These are phyloP conservation scores for Pythium dissimile DNA, from an alignment of 352 stramenopile species.

Conservation along the genomic window DNA sequence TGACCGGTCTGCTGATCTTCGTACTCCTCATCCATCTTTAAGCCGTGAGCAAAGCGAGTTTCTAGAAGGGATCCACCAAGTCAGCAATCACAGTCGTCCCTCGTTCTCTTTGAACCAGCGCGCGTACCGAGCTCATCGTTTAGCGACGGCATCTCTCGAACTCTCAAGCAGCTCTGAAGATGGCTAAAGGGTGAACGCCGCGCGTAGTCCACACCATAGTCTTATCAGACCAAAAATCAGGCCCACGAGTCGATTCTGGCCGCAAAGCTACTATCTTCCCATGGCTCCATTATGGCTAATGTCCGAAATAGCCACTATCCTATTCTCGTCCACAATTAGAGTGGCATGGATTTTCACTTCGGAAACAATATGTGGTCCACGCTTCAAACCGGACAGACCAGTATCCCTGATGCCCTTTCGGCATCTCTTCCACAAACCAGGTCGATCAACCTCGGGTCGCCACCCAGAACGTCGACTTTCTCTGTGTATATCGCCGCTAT, in stretches of 20 bases:
- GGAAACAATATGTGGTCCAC: conserved; percentile 3
- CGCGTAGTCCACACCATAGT: too few relatives aligned
- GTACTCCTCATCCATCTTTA: conserved; percentile 28
- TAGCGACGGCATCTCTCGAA: conserved; percentile 31
- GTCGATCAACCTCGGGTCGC: too few relatives aligned
- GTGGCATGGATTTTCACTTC: too few relatives aligned
- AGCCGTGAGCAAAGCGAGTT: conserved; percentile 32
- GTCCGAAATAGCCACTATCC: too few relatives aligned
- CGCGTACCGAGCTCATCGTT: conserved; percentile 36
- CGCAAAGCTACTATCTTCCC: too few relatives aligned
- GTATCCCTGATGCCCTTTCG: conserved; percentile 21
- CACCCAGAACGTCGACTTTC: too few relatives aligned
- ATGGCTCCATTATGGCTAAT: too few relatives aligned
- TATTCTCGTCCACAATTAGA: too few relatives aligned
- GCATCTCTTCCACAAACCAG: neutral
- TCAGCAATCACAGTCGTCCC: neutral
- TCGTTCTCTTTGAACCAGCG: too few relatives aligned
- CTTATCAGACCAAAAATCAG: too few relatives aligned
- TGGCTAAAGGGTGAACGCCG: neutral
- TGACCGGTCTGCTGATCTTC: conserved; percentile 24
- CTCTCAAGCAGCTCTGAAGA: neutral
- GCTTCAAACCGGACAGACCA: neutral
- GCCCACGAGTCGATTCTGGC: too few relatives aligned
- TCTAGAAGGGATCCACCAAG: conserved; percentile 18
- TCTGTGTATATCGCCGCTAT: neutral